phyloP scores from a whole-genome alignment of 192 early-diverging fungal species.

The Diversispora eburnea region DNA sequence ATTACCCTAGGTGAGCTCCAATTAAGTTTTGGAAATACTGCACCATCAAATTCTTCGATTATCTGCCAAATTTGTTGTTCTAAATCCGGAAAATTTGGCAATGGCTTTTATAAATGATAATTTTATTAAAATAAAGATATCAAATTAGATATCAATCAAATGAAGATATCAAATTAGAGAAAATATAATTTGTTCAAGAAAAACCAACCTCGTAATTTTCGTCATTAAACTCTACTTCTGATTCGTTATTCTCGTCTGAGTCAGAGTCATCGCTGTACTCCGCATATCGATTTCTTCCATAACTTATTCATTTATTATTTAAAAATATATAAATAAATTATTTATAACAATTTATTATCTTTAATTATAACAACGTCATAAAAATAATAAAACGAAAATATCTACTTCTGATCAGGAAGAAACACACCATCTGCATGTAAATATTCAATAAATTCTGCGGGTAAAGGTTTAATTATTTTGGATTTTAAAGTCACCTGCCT shows the following conservation, averaged over 20 bases:
- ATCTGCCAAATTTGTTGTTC: conserved; percentile 57
- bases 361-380: background rate
- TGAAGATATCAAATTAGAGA: no score
- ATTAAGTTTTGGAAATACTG: conserved; percentile 90
- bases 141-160: background rate
- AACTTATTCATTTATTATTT: no score
- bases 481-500: conserved; percentile 65
- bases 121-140: conserved; percentile 11
- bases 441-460: conserved; percentile 78
- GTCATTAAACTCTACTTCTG: no score
- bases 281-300: no score
- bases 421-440: conserved; percentile 82
- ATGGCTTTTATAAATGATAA: conserved; percentile 17
- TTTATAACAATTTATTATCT: background rate
- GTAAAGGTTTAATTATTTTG: conserved; percentile 64
- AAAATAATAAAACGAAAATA: background rate
- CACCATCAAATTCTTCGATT: conserved; percentile 72
- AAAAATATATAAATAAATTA: background rate
- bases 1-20: conserved; percentile 88
- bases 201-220: no score
- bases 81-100: conserved; percentile 63
- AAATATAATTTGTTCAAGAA: no score
- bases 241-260: no score
- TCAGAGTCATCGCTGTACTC: no score
- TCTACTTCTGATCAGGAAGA: conserved; percentile 67